phyloP scores from a whole-genome alignment of 75 land plant species.

The Sequoia sempervirens region DNA sequence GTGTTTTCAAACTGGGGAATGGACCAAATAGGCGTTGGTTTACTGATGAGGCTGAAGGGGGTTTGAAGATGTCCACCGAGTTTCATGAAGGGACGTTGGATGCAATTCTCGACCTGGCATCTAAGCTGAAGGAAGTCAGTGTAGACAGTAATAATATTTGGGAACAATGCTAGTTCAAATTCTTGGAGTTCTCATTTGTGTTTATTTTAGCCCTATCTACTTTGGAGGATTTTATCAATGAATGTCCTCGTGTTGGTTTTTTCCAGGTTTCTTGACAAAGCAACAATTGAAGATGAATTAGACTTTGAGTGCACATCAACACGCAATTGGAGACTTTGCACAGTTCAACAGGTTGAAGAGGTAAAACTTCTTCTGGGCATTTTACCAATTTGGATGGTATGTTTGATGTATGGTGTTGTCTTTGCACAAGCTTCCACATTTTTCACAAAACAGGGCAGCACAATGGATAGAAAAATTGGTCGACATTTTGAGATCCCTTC shows the following conservation, averaged over 20 bases:
- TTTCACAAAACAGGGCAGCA: conserved; percentile 79
- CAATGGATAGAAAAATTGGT: conserved; percentile 67
- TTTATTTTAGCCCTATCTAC: neutral
- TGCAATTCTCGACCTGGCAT: neutral
- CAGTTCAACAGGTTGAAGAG: conserved; percentile 24
- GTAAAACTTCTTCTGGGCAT: conserved; percentile 44
- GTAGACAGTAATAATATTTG: neutral
- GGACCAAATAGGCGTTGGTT: neutral
- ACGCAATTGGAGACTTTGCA: conserved; percentile 18
- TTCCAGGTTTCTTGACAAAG: conserved; percentile 39
- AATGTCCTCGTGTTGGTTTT: neutral
- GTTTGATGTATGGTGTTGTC: conserved; percentile 68
- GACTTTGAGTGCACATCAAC: neutral
- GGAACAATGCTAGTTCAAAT: too few species aligned
- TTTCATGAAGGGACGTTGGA: neutral
- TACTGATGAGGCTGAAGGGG: neutral
- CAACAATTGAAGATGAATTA: conserved; percentile 19
- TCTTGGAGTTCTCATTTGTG: neutral
- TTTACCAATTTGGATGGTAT: conserved; percentile 74
- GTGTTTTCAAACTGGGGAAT: neutral
- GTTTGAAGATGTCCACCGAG: neutral
- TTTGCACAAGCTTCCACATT: conserved; percentile 79
- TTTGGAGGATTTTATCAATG: neutral
- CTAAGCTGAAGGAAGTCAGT: neutral
- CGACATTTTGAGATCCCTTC: conserved; percentile 67